Evolutionary conservation across 116 monocot genomes (phyloP).

Genomic region (Dioscorea cayenensis): DNA sequence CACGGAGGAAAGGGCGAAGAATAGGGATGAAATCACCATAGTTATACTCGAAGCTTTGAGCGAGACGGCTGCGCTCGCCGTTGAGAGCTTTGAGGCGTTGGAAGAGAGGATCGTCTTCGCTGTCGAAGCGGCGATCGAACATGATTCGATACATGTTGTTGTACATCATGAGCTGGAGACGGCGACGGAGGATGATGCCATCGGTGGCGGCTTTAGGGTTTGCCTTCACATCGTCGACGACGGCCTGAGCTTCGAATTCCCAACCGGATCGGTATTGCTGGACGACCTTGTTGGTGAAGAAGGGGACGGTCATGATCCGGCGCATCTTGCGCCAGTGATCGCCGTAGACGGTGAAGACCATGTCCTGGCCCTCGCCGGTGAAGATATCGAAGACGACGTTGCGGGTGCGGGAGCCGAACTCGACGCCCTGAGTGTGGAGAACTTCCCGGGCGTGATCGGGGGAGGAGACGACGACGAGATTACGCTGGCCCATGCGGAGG

Average conservation of each 20-base stretch:
- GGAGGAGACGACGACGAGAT: conserved; percentile 81
- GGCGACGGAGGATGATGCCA: conserved; percentile 47
- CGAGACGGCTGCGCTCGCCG: conserved; percentile 65
- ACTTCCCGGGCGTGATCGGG: conserved; percentile 68
- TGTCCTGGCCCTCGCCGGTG: conserved; percentile 92
- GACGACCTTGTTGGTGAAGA: conserved; percentile 98
- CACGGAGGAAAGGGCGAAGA: conserved; percentile 61
- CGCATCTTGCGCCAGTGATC: conserved; percentile 97
- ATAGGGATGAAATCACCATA: conserved; percentile 80
- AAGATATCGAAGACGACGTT: conserved; percentile 94
- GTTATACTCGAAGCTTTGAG: conserved; percentile 83
- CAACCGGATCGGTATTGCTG: conserved; percentile 75
- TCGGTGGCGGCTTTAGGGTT: conserved; percentile 51
- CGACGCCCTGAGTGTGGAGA: conserved; percentile 81
- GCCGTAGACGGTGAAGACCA: conserved; percentile 93
- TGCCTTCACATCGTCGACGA: conserved; percentile 53
- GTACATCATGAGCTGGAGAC: conserved; percentile 80
- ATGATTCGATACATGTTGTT: conserved; percentile 83
- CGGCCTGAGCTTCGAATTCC: conserved; percentile 66
- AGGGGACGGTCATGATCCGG: conserved; percentile 91
- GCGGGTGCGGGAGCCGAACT: conserved; percentile 82
- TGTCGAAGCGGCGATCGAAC: conserved; percentile 72
- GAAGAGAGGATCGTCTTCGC: conserved; percentile 64
- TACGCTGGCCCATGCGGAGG: conserved; percentile 78
- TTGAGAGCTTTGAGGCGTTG: conserved; percentile 52